Evolutionary conservation across 148 eudicot species (phyloP), one percentile per base, ranked within the genome.

Genomic region (Nepenthes mirabilis): DNA sequence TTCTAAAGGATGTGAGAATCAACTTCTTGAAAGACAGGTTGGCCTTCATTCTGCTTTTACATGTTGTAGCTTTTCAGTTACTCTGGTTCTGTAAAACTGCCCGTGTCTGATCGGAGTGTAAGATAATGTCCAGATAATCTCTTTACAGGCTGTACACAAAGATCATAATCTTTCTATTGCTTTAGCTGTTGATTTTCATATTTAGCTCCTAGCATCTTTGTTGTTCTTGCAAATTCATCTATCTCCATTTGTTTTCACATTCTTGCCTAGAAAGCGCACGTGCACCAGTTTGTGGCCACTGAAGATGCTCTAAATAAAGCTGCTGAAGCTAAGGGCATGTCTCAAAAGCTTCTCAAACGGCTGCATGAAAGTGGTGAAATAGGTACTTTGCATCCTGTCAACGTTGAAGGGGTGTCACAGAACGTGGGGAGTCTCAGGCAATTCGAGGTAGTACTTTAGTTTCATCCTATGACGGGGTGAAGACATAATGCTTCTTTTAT

Each of bases 1-100:
- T 80, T 82, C 96, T 11, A 93, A 76, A 72, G 98, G 96, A 65
- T 82, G 85, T 63, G 91, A 93, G 79, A 88, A 93, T 79, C 98
- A 86, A 77, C 91, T 93, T 70, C 87, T 93, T 63, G 98, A 88
- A 71, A 83, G 98, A 82, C 99, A 93, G 96, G 99, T 93, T 72
- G 66, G 64, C 33, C 45, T 40, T 40, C 45, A 23, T 40, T 49
- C n/a, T 5, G n/a, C 11, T 11, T 49, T 49, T 5, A 10, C 1
- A 10, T 2, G 13, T 2, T 49, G 52, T n/a, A 49, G 36, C 36
- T 54, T 33, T 55, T 55, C 55, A 5, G 23, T 52, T 14, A 7
- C 5, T 52, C 32, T 13, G 55, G 23, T 11, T 7, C 32, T 12
- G 14, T 52, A 2, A 4, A 23, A 1, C 5, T 13, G 6, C 32